Base-by-base conservation (phyloP, 2,329 filamentous ascomycete species). In the Fusarium duplospermum region DNA sequence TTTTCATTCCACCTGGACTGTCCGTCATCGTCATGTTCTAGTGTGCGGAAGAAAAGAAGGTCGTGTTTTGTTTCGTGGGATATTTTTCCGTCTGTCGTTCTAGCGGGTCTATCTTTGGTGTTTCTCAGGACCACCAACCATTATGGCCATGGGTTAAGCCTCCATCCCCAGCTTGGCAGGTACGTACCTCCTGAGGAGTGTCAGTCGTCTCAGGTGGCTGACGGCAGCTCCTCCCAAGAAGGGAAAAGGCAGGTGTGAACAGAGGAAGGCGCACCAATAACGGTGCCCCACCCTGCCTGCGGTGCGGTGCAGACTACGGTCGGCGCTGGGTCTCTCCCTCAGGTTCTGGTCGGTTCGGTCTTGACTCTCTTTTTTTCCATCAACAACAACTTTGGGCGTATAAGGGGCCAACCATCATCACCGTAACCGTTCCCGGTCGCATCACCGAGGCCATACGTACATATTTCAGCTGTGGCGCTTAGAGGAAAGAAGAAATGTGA, bases 161-260 rank as follows among this genome's bases (percentile, higher is more conserved):
- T 35, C 50, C 45, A 31, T 52, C 33, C 40, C 63, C 42, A 40
- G 38, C 54, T 27, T 54, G 47, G 47, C 11, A 54, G 27, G 47
- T 54, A 31, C 47, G 27, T 52, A 52, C 47, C 47, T 52, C 47
- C 27, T 52, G 18, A 33, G 31, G 64, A 13, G 42, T 42, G 40
- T 75, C 70, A 75, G 73, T 57, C 67, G 73, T 75, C 70, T 75
- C 73, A 75, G 73, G 73, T 70, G 63, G 63, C 33, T 45, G 57
- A 52, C 45, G 40, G 35, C 56, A 36, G 54, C 56, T 33, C 45
- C 54, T 61, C 56, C 42, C 18, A 54, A 62, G 45, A 31, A 14
- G 31, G 31, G 29, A n/a, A 35, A 56, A 50, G 40, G 54, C 63
- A 60, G 54, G 31, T 40, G 31, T 54, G 38, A 65, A 33, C 29